Evolutionary conservation across 2,329 filamentous ascomycete genomes (phyloP).

Genomic region (Botryotinia calthae): DNA sequence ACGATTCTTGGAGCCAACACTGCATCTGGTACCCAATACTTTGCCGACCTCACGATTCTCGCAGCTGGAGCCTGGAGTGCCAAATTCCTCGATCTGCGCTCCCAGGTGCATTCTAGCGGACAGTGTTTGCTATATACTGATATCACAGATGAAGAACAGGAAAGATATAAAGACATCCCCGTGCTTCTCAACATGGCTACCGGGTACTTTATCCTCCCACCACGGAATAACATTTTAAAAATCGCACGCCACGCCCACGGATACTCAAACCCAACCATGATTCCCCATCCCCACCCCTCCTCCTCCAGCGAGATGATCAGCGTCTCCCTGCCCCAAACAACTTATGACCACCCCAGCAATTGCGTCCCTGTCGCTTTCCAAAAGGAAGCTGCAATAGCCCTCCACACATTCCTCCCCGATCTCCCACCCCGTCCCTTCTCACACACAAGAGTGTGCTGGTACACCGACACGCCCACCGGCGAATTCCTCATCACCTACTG

Average conservation of each 20-base stretch:
- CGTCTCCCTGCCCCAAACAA: slow-evolving; percentile 31
- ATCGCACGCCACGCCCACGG: slow-evolving; percentile 60
- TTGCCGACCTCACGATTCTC: slow-evolving; percentile 71
- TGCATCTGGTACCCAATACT: slow-evolving; percentile 47
- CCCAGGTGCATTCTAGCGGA: slow-evolving; percentile 75
- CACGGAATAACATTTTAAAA: slow-evolving; percentile 54
- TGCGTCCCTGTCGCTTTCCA: slow-evolving; percentile 31
- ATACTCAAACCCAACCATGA: slow-evolving; percentile 46
- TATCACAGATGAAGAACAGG: slow-evolving; percentile 70
- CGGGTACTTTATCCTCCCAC: slow-evolving; percentile 74
- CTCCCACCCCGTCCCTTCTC: slow-evolving; percentile 52
- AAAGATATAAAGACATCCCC: slow-evolving; percentile 61
- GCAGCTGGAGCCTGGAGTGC: slow-evolving; percentile 88
- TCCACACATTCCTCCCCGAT: slow-evolving; percentile 50
- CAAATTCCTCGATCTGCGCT: slow-evolving; percentile 71
- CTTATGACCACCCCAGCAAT: slow-evolving; percentile 26
- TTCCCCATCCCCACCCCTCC: slow-evolving; percentile 28
- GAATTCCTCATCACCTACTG: slow-evolving; percentile 59
- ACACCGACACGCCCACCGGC: slow-evolving; percentile 62
- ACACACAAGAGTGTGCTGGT: slow-evolving; percentile 58
- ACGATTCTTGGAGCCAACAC: slow-evolving; percentile 58
- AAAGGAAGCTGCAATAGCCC: slow-evolving; percentile 26
- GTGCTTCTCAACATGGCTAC: slow-evolving; percentile 69
- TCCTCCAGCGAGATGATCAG: slow-evolving; percentile 19
- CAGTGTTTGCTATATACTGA: slow-evolving; percentile 77